phyloP scores from a whole-genome alignment of 345 rosid species.

The Heritiera fomes region DNA sequence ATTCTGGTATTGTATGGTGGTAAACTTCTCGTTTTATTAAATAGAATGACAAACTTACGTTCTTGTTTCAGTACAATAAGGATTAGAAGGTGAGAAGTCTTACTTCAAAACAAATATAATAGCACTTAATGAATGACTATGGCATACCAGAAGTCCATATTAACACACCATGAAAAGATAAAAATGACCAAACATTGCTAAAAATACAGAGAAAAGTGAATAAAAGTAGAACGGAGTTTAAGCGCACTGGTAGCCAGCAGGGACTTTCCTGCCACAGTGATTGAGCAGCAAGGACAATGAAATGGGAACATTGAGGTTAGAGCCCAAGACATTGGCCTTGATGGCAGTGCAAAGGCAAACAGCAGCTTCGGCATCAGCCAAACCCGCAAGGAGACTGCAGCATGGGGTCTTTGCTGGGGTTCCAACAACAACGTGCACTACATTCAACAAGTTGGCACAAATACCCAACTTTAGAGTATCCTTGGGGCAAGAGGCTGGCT shows the following conservation, averaged over 20 bases:
- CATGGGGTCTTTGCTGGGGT: conserved; percentile 58
- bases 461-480: conserved; percentile 70
- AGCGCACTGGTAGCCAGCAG: conserved; percentile 61
- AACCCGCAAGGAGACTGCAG: conserved; percentile 51
- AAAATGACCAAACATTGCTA: not conserved
- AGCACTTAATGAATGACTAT: not conserved
- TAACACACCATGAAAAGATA: not conserved
- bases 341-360: conserved; percentile 84
- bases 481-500: conserved; percentile 46
- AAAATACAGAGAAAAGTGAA: not conserved
- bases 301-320: conserved; percentile 57
- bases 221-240: not conserved
- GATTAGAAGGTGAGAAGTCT: conserved; percentile 7
- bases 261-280: conserved; percentile 61
- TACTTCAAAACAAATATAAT: not conserved
- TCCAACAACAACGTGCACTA: conserved; percentile 50
- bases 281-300: conserved; percentile 64
- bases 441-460: conserved; percentile 48
- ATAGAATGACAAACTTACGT: not conserved
- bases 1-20: not conserved
- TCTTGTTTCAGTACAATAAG: not conserved
- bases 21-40: not conserved
- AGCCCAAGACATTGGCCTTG: conserved; percentile 61
- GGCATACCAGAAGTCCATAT: not conserved
- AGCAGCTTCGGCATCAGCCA: conserved; percentile 71